These are phyloP conservation scores for Boletus edulis DNA, from an alignment of 768 basidiomycete genomes.

Conservation along the genomic window DNA sequence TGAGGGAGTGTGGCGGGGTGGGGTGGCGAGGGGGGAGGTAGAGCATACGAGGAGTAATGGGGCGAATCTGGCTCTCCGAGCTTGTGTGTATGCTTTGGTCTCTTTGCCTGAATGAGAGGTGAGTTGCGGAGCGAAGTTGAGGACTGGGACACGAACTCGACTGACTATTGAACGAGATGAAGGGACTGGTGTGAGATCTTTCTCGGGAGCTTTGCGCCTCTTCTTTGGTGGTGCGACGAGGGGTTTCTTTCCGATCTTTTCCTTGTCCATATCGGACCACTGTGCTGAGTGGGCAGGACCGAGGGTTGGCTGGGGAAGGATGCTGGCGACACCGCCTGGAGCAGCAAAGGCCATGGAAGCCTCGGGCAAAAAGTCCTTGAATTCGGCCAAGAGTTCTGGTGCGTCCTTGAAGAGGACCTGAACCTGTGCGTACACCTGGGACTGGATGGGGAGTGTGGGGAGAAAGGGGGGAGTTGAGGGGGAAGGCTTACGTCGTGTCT, in stretches of 20 bases:
- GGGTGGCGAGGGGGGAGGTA: constrained; percentile 37
- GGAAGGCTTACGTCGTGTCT: constrained; percentile 59
- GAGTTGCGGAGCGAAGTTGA: constrained; percentile 1
- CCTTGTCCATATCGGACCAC: constrained; percentile 42
- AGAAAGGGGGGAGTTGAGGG: background rate
- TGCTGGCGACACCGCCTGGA: constrained; percentile 42
- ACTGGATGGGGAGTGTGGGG: constrained; percentile 34
- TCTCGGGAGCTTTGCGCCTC: constrained; percentile 63
- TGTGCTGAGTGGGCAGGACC: constrained; percentile 33
- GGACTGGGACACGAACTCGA: constrained; percentile 38
- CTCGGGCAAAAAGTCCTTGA: constrained; percentile 80
- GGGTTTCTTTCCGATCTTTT: constrained; percentile 45
- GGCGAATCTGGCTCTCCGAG: constrained; percentile 56
- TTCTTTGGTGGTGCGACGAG: constrained; percentile 45
- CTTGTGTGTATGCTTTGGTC: constrained; percentile 59
- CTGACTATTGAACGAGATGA: constrained; percentile 46
- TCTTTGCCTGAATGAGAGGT: constrained; percentile 48
- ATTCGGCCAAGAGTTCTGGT: constrained; percentile 75
- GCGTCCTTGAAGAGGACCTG: constrained; percentile 79
- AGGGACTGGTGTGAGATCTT: constrained; percentile 63
- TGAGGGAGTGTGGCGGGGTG: constrained; percentile 21
- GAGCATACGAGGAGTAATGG: constrained; percentile 42
- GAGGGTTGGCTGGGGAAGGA: constrained; percentile 48
- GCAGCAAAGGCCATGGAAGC: constrained; percentile 42
- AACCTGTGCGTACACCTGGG: constrained; percentile 79